A percentile compares a stretch with the other conserved stretches of the same genome.
Conservation (phyloP, 2,329 filamentous ascomycete genomes). For the Fusarium temperatum region DNA sequence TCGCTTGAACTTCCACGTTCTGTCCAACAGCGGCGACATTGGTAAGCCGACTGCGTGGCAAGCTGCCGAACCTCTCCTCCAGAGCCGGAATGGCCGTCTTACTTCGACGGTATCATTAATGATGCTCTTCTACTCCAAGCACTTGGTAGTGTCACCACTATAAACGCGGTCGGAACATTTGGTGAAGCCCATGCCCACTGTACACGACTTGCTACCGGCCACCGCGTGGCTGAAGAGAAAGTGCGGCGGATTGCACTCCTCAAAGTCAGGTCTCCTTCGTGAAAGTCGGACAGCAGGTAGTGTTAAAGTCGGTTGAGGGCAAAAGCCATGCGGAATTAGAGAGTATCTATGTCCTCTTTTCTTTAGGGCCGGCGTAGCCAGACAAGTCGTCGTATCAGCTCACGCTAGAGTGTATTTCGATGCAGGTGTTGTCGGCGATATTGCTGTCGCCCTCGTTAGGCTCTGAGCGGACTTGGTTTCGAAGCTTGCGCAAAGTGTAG, state of each 20-base stretch:
- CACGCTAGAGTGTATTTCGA: not conserved
- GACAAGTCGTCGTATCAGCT: not conserved
- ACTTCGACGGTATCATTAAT: not conserved
- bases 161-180: not conserved
- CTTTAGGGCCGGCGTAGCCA: fast-evolving
- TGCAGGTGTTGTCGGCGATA: not conserved
- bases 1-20: not conserved
- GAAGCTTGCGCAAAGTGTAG: not conserved
- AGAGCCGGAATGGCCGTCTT: fast-evolving
- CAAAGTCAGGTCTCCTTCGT: no score
- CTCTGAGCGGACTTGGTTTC: not conserved
- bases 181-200: not conserved
- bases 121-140: not conserved
- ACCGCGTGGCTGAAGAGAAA: not conserved
- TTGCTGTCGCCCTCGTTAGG: not conserved
- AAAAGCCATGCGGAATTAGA: not conserved
- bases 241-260: not conserved
- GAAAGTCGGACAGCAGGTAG: not conserved
- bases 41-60: not conserved
- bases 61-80: not conserved
- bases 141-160: fast-evolving
- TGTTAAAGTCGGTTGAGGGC: not conserved
- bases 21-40: not conserved
- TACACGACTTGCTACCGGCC: not conserved
- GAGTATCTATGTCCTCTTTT: not conserved